These are phyloP conservation scores for Nakazawaea laoshanensis DNA, from an alignment of 805 yeast genomes.

Conservation along the genomic window DNA sequence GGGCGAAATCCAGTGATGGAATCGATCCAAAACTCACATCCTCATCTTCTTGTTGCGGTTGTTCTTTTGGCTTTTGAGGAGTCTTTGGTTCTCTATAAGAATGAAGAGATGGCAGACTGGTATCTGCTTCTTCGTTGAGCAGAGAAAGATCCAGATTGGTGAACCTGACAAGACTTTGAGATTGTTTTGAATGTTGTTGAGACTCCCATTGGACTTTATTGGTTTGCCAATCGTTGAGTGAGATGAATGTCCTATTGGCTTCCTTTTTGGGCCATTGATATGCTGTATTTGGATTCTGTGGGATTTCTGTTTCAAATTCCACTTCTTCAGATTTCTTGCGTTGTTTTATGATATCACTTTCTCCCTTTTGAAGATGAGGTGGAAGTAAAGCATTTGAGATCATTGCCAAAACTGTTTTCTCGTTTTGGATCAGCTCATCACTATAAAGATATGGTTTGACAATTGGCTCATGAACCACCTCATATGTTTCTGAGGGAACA, in stretches of 20 bases:
- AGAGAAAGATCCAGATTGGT: no score
- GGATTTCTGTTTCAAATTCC: neutral
- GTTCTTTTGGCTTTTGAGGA: constrained; percentile 2
- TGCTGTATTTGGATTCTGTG: constrained; percentile 2
- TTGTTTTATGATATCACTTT: constrained; percentile 6
- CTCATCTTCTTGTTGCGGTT: no score
- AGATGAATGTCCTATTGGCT: constrained; percentile 2
- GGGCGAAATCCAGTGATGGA: no score
- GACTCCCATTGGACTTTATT: constrained; percentile 4
- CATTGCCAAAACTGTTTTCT: constrained; percentile 3
- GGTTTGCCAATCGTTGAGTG: constrained; percentile 8
- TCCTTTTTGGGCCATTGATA: neutral
- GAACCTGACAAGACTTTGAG: no score
- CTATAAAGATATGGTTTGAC: neutral
- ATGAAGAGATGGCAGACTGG: constrained; percentile 7
- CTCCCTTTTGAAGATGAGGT: constrained; percentile 10
- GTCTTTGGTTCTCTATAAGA: constrained; percentile 4
- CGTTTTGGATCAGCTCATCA: constrained; percentile 5
- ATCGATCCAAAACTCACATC: no score
- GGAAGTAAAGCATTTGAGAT: constrained; percentile 10
- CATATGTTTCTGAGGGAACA: neutral
- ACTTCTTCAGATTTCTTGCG: neutral
- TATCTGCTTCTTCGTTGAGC: neutral
- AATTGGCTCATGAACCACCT: neutral
- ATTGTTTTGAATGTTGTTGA: neutral